Base-by-base conservation (phyloP, 129 eudicot genomes). In the Saposhnikovia divaricata region DNA sequence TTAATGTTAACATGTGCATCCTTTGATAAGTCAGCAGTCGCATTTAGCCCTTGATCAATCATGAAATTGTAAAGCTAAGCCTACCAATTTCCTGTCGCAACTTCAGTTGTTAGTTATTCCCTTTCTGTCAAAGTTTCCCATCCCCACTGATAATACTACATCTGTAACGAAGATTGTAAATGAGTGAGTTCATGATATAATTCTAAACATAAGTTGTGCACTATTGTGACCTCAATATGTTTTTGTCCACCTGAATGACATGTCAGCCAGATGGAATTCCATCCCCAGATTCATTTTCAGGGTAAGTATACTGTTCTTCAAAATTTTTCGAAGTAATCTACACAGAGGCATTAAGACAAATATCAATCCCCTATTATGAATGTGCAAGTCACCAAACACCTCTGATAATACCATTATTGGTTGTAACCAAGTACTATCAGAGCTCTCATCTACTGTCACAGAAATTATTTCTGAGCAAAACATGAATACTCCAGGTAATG, bases 81-180 rank as follows among this genome's bases (percentile, higher is more conserved):
- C 34, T 31, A 31, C 34, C 34, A 31, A 31, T 31, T 31, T 31
- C 34, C 34, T n/a, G n/a, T n/a, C n/a, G n/a, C n/a, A n/a, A n/a
- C n/a, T n/a, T n/a, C n/a, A 91, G 83, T 86, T 91, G 87, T 77
- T 91, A 78, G 96, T 89, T 80, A 88, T 91, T 74, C 96, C 96
- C 28, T 91, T 85, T 80, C 79, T 91, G 86, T 87, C 93, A 59
- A 89, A 89, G 85, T 91, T 89, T 71, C 87, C 89, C 73, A 79
- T 86, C 79, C 96, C 93, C 12, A 43, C 83, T 77, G 88, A 85
- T 75, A 75, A 61, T 43, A 87, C 81, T 81, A 50, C 89, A 77
- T 76, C 85, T 74, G 75, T 46, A 74, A 51, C 74, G 38, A 84
- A 78, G 85, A 83, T 79, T 71, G 59, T 81, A 42, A 82, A 81